Percentiles rank a stretch among this genome's conserved stretches.
Evolutionary conservation across 352 stramenopile genomes (phyloP).

Genomic region (Phytophthora citricola): DNA sequence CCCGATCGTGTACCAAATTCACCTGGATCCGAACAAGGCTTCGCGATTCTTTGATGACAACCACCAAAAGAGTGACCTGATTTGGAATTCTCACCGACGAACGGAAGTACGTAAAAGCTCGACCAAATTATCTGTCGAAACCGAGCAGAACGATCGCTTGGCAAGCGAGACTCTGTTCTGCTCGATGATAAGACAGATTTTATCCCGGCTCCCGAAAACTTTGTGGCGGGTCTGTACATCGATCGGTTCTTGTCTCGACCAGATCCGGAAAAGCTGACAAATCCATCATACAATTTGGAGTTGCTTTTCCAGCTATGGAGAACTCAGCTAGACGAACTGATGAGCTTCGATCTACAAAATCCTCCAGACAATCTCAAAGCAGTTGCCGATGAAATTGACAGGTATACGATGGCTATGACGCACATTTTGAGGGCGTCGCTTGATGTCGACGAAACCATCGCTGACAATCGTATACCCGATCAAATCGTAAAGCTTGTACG

Average conservation of each 20-base stretch:
- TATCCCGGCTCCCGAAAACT: slow-evolving; percentile 68
- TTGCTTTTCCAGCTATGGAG: slow-evolving; percentile 79
- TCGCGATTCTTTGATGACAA: slow-evolving; percentile 85
- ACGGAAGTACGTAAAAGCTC: slow-evolving; percentile 81
- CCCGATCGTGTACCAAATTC: slow-evolving; percentile 84
- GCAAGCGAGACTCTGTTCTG: slow-evolving; percentile 83
- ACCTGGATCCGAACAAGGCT: slow-evolving; percentile 76
- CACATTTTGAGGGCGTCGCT: slow-evolving; percentile 73
- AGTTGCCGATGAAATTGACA: slow-evolving; percentile 64
- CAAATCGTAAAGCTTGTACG: slow-evolving; percentile 81
- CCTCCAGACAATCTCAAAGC: slow-evolving; percentile 57
- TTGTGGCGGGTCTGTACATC: slow-evolving; percentile 77
- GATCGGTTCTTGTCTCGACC: slow-evolving; percentile 75
- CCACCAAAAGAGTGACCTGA: slow-evolving; percentile 84
- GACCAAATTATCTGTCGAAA: slow-evolving; percentile 85
- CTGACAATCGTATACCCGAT: slow-evolving; percentile 68
- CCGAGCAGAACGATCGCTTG: slow-evolving; percentile 67
- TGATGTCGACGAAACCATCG: slow-evolving; percentile 75
- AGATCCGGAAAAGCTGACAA: slow-evolving; percentile 77
- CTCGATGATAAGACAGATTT: slow-evolving; percentile 71
- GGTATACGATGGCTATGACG: slow-evolving; percentile 73
- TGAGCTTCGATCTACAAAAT: slow-evolving; percentile 71
- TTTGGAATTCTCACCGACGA: slow-evolving; percentile 83
- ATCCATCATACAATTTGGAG: slow-evolving; percentile 81
- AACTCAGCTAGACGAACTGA: slow-evolving; percentile 59